Evolutionary conservation across 352 stramenopile species (phyloP).

Genomic region (Peronospora destructor): DNA sequence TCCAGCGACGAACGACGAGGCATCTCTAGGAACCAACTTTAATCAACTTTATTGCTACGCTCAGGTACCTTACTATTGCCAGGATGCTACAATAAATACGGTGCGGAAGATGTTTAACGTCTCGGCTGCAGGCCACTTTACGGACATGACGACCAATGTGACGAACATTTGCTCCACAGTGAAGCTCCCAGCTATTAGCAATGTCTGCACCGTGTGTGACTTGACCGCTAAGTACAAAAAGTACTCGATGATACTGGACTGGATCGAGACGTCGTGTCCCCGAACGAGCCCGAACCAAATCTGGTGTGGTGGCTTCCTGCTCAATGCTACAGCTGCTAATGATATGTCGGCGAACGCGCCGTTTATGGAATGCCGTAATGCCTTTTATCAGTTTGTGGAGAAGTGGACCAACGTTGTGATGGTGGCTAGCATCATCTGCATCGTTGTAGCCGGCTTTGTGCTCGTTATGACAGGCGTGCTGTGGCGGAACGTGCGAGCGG

Average conservation of each 20-base stretch:
- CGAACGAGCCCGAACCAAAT: conserved; percentile 45
- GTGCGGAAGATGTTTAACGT: conserved; percentile 53
- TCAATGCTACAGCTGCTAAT: conserved; percentile 37
- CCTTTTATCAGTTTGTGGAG: conserved; percentile 56
- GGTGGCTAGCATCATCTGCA: conserved; percentile 45
- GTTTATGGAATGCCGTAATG: conserved; percentile 57
- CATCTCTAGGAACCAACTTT: conserved; percentile 60
- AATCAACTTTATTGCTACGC: conserved; percentile 78
- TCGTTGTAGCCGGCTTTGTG: conserved; percentile 40
- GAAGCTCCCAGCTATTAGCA: conserved; percentile 38
- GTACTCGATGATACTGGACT: conserved; percentile 62
- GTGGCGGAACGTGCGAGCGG: conserved; percentile 30
- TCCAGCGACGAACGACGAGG: conserved; percentile 39
- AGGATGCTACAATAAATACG: conserved; percentile 33
- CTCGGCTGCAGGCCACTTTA: conserved; percentile 36
- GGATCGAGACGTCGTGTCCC: conserved; percentile 51
- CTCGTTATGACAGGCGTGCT: conserved; percentile 56
- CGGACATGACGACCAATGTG: conserved; percentile 41
- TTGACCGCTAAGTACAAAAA: conserved; percentile 44
- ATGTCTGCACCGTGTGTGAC: conserved; percentile 55
- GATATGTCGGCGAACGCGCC: conserved; percentile 39
- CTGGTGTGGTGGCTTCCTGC: conserved; percentile 67
- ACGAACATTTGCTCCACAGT: conserved; percentile 39
- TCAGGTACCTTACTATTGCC: conserved; percentile 77
- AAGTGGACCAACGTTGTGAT: conserved; percentile 67